Conservation (phyloP, 2,329 filamentous ascomycete genomes). For the Epichloe festucae region DNA sequence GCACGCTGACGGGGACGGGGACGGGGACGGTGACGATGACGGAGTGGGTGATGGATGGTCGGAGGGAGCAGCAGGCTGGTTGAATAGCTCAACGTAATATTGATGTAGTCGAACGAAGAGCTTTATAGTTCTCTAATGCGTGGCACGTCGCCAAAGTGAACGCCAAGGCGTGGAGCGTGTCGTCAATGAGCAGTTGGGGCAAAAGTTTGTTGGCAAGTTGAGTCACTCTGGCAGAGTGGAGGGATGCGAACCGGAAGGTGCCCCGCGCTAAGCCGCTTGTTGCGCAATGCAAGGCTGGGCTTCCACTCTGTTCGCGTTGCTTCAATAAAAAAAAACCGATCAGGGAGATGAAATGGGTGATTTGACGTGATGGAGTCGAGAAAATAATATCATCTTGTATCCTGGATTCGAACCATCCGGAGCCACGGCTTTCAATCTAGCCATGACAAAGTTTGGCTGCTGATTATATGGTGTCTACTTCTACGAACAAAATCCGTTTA, state of each 20-base stretch:
- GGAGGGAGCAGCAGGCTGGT: not conserved
- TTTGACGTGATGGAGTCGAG: too few species aligned
- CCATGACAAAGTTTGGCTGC: too few species aligned
- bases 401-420: too few species aligned
- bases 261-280: constrained; percentile 19
- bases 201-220: constrained; percentile 19
- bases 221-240: constrained; percentile 21
- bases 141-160: not conserved
- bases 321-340: too few species aligned
- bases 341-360: too few species aligned
- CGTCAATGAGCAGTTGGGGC: constrained; percentile 2
- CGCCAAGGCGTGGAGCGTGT: not conserved
- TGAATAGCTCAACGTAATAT: not conserved
- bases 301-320: too few species aligned
- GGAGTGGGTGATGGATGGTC: not conserved
- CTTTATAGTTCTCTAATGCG: not conserved
- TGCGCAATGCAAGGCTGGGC: not conserved
- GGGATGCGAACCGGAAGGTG: constrained; percentile 8
- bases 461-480: too few species aligned
- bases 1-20: not conserved
- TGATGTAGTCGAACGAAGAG: not conserved
- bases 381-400: too few species aligned
- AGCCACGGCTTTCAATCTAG: too few species aligned
- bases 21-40: not conserved
- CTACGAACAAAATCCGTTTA: too few species aligned